A percentile compares a stretch with the other conserved stretches of the same genome.
Evolutionary conservation across 257 asterid species (phyloP).

Genomic region (Dorcoceras hygrometricum): DNA sequence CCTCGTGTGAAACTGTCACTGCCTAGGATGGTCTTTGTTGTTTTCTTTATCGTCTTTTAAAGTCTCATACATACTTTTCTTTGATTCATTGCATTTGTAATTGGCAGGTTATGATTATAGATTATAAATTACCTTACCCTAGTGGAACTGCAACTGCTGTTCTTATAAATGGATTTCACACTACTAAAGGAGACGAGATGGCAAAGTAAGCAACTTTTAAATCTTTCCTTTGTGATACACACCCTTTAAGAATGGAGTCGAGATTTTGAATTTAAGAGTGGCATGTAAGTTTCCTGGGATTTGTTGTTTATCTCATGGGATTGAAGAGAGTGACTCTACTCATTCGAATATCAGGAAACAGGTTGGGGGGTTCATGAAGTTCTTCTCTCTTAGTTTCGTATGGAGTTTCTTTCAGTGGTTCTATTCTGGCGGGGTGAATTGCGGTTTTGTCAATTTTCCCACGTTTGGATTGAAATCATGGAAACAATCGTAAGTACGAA

Average conservation of each 20-base stretch:
- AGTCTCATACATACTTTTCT: neutral
- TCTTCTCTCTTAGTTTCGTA: constrained; percentile 30
- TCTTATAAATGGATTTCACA: constrained; percentile 55
- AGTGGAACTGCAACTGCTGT: constrained; percentile 61
- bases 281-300: neutral
- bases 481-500: constrained; percentile 25
- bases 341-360: constrained; percentile 29
- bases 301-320: too few species aligned
- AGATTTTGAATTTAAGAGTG: neutral
- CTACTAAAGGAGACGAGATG: constrained; percentile 39
- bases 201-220: constrained; percentile 34
- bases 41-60: neutral
- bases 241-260: too few species aligned
- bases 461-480: constrained; percentile 34
- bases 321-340: neutral
- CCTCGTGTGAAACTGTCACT: neutral
- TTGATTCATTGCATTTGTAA: neutral
- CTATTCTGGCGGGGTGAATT: constrained; percentile 29
- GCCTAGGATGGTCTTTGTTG: neutral
- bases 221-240: neutral
- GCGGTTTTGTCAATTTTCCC: constrained; percentile 34
- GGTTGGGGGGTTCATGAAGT: constrained; percentile 32
- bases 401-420: constrained; percentile 41
- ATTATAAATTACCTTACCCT: constrained; percentile 49
- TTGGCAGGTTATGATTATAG: constrained; percentile 55